phyloP scores from a whole-genome alignment of 2,329 filamentous ascomycete species.

The Sphaerulina vaccinii region DNA sequence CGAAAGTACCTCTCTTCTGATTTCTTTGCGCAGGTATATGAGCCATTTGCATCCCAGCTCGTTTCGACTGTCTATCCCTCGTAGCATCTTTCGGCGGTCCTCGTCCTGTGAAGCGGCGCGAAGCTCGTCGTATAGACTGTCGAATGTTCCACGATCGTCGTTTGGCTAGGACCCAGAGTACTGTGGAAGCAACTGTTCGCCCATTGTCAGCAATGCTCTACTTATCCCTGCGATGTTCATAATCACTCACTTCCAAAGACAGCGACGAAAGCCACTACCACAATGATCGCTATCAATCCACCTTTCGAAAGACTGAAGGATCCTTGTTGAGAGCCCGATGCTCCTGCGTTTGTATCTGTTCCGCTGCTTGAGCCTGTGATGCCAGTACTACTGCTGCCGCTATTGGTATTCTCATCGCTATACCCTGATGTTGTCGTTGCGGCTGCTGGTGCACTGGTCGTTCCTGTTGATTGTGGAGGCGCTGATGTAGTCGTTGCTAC shows the following conservation, averaged over 20 bases:
- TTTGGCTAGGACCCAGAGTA: constrained; percentile 77
- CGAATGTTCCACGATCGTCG: constrained; percentile 80
- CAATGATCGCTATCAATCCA: constrained; percentile 70
- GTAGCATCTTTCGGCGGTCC: constrained; percentile 18
- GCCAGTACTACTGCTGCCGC: constrained; percentile 1
- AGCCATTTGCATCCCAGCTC: constrained; percentile 28
- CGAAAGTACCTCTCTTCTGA: constrained; percentile 31
- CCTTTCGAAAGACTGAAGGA: constrained; percentile 65
- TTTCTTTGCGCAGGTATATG: constrained; percentile 16
- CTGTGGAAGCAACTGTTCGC: constrained; percentile 59
- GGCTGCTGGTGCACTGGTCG: no score
- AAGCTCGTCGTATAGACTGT: constrained; percentile 67
- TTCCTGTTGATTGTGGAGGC: not conserved
- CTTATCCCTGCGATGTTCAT: not conserved
- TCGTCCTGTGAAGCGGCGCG: constrained; percentile 47
- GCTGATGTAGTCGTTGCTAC: not conserved
- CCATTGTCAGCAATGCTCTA: not conserved
- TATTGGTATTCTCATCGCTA: not conserved
- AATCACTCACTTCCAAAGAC: constrained; percentile 62
- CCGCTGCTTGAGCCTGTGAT: constrained; percentile 12
- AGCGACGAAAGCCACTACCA: constrained; percentile 65
- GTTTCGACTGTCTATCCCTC: constrained; percentile 23
- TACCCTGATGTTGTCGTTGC: not conserved
- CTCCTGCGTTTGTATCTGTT: constrained; percentile 53
- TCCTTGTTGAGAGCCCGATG: constrained; percentile 57